Conservation (phyloP, 2,329 filamentous ascomycete species). For the Pseudovirgaria hyperparasitica region DNA sequence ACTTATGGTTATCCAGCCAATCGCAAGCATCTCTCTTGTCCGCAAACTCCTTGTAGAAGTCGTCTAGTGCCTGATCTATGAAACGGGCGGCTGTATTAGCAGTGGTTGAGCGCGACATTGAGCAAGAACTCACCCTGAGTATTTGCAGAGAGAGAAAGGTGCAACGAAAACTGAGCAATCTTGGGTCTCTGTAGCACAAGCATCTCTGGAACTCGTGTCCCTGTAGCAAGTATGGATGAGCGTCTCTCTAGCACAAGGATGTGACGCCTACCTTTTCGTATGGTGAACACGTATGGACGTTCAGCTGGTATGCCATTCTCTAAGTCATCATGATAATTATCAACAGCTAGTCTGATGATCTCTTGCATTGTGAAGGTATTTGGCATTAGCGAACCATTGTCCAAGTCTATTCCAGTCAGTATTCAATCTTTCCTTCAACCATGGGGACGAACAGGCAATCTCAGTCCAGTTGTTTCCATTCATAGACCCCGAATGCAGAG, state of each 20-base stretch:
- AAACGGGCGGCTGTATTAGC: conserved; percentile 2
- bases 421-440: conserved; percentile 2
- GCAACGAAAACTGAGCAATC: conserved; percentile 4
- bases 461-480: conserved; percentile 2
- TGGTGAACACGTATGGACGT: conserved; percentile 5
- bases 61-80: conserved; percentile 3
- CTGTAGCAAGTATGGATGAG: conserved; percentile 1
- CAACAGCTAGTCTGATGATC: conserved; percentile 4
- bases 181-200: conserved; percentile 3
- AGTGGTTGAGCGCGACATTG: conserved; percentile 1
- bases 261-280: conserved; percentile 6
- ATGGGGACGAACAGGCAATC: conserved; percentile 1
- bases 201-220: conserved; percentile 2
- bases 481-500: neutral
- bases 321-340: conserved; percentile 5
- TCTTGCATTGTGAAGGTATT: conserved; percentile 7
- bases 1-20: conserved; percentile 5
- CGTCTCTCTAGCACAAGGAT: conserved; percentile 1
- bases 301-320: conserved; percentile 6
- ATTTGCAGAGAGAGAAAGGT: conserved; percentile 2
- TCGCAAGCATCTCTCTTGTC: conserved; percentile 4
- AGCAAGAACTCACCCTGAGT: conserved; percentile 2
- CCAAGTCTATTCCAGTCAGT: conserved; percentile 2
- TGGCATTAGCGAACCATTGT: conserved; percentile 5
- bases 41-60: conserved; percentile 6